Conservation (phyloP, 2,329 filamentous ascomycete genomes). For the Stromatinia cepivora region DNA sequence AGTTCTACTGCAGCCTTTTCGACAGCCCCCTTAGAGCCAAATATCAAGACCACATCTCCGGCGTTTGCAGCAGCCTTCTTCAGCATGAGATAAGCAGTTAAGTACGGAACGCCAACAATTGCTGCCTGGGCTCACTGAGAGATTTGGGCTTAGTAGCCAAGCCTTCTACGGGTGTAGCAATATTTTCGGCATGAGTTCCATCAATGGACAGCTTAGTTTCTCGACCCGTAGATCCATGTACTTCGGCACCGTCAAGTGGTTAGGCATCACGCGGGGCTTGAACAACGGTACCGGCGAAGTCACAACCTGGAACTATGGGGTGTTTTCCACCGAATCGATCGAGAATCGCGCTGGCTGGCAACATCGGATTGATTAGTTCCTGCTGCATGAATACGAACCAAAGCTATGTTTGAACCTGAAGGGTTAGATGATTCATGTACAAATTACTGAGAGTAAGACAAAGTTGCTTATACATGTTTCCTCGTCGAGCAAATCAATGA, state of each 20-base stretch:
- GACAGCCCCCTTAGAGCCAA: not conserved
- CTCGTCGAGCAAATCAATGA: no score
- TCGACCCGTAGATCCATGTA: not conserved
- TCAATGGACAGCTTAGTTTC: not conserved
- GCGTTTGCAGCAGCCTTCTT: not conserved
- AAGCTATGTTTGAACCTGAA: not conserved
- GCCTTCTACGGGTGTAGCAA: not conserved
- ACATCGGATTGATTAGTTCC: conserved; percentile 1
- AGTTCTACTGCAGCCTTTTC: not conserved
- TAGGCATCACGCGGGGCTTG: not conserved
- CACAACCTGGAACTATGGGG: not conserved
- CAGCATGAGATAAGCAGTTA: not conserved
- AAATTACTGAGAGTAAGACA: not conserved
- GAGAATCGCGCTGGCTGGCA: not conserved
- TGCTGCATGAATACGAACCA: not conserved
- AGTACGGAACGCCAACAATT: not conserved
- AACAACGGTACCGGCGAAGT: not conserved
- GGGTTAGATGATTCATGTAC: not conserved
- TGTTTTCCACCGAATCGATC: not conserved
- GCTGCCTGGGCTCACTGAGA: conserved; percentile 4
- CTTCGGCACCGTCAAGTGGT: not conserved
- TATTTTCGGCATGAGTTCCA: conserved; percentile 1
- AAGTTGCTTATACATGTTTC: no score
- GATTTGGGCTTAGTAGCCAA: not conserved
- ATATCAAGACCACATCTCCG: not conserved